Evolutionary conservation across 306 rosid species (phyloP), one percentile per base, ranked within the genome.

Genomic region (Cicer arietinum): DNA sequence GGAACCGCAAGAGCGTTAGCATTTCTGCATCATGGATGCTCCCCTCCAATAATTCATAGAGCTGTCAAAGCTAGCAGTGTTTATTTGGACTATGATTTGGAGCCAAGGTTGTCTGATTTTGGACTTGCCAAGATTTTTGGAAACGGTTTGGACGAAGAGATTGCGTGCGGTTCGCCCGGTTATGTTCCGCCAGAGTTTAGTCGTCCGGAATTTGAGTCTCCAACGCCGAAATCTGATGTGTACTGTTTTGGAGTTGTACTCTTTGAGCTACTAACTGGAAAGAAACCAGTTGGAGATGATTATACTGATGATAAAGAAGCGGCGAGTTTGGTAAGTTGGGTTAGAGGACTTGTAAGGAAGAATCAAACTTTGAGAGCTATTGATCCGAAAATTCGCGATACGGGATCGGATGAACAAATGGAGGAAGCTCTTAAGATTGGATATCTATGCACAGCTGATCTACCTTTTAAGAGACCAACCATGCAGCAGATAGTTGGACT

Each of bases 401-500:
- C 91, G 2, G 96, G 86, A 52, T 73, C 71, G 0, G 92, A 83
- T 63, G 86, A 84, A 14, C 92, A 90, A 73, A 95, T 95, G 92
- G 92, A 86, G 68, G 98, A 95, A 85, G 96, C 98, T 60, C 88
- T 95, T 30, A 95, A 95, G 87, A 89, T 92, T 76, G 98, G 92
- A 9, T 95, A 92, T 83, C 87, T 95, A 3, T 95, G 99, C 89
- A 95, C 99, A 11, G 99, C 99, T 54, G 99, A 92, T 17, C 84
- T 86, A 71, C 96, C 99, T 74, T 81, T 86, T n/a, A 94, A 94
- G 82, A 83, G 99, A 70, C 99, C 99, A 42, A 90, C 83, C 79
- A 94, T 90, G 99, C 99, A 94, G 76, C 99, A 94, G 86, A 92
- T 94, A 65, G 97, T 94, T 70, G 99, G 99, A 74, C 99, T 94